phyloP scores from a whole-genome alignment of 2,329 filamentous ascomycete species.

The Lecanosticta acicola region DNA sequence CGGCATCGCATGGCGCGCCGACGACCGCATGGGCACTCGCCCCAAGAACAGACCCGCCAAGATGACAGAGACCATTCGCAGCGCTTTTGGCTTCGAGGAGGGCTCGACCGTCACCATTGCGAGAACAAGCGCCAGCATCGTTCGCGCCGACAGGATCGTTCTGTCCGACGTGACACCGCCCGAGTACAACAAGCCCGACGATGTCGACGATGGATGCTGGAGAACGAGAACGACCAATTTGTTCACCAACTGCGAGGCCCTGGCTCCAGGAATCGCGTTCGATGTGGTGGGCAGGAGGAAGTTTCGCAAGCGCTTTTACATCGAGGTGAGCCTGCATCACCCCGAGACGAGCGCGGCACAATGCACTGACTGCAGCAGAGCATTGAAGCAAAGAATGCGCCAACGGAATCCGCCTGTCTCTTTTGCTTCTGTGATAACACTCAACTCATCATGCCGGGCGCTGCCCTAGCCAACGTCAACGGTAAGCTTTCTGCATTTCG shows the following conservation, averaged over 20 bases:
- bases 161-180: conserved; percentile 54
- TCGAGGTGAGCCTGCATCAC: no score
- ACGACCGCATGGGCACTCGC: conserved; percentile 45
- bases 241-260: conserved; percentile 53
- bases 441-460: conserved; percentile 13
- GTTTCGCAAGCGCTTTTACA: conserved; percentile 56
- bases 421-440: conserved; percentile 22
- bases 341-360: no score
- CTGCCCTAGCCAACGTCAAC: no score
- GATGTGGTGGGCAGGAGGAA: conserved; percentile 55
- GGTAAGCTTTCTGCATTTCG: no score
- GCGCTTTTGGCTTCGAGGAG: conserved; percentile 65
- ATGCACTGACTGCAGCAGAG: no score
- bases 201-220: conserved; percentile 32
- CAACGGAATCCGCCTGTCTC: conserved; percentile 17
- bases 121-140: conserved; percentile 46
- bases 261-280: conserved; percentile 66
- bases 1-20: conserved; percentile 59
- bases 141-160: conserved; percentile 53
- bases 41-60: conserved; percentile 63
- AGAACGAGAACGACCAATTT: conserved; percentile 20
- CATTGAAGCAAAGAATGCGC: conserved; percentile 41
- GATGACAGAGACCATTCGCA: conserved; percentile 67
- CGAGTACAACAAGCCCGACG: conserved; percentile 23
- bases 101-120: conserved; percentile 62